Evolutionary conservation across 805 yeast genomes (phyloP), one percentile per base, ranked within the genome.

Genomic region (Ogataea degrootiae): DNA sequence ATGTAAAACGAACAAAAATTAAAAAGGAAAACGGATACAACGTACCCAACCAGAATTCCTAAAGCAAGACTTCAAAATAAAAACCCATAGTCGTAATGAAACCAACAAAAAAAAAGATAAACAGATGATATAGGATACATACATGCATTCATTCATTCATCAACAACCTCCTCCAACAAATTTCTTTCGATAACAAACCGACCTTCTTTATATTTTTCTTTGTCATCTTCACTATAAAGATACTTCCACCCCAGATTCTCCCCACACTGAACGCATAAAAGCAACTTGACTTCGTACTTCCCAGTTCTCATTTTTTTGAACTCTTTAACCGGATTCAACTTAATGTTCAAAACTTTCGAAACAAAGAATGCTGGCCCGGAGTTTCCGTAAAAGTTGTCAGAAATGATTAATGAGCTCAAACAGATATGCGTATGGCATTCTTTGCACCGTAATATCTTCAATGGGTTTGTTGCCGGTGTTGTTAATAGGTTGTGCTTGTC

Each of bases 371-470:
- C 70, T 14, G 63, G 61, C 14, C 71, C 71, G 15, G 63, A 52
- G 39, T 58, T 57, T 2, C 69, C 70, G 44, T 59, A 55, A 44
- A 67, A 67, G 44, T 66, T 64, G 41, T 57, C 65, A 5, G 68
- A 63, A n/a, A 66, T 57, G 14, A 66, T 50, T 17, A 62, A 49
- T 3, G 63, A 53, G 15, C 53, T 51, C 21, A 55, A 50, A 43
- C 66, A 65, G 23, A 67, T 65, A 51, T 67, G 70, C 19, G 59
- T 63, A 50, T 66, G 68, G 41, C 71, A 67, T 16, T 57, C 46
- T 39, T 58, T 55, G 46, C 71, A 67, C 23, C 69, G 49, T 37
- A 62, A 54, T n/a, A 63, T 49, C 15, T 49, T 51, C 19, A 49
- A 37, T 12, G 39, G 39, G 16, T 34, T 41, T 21, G 31, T 26